Evolutionary conservation across 2,329 filamentous ascomycete genomes (phyloP).

Genomic region (Sporothrix luriei): DNA sequence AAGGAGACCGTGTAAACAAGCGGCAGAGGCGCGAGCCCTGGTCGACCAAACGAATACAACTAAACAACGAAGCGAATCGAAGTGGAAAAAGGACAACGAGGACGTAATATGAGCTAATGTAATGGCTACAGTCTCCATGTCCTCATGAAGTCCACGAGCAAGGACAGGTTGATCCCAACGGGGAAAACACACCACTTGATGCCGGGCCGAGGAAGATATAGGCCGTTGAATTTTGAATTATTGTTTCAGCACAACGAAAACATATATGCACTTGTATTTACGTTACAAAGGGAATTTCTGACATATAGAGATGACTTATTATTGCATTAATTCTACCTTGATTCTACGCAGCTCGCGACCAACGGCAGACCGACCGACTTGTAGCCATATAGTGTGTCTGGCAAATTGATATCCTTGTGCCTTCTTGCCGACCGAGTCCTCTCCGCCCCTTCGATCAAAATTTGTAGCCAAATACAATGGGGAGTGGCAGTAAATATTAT

Average conservation of each 20-base stretch:
- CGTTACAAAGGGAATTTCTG: background rate
- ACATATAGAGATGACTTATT: slow-evolving; percentile 12
- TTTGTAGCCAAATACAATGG: slow-evolving; percentile 28
- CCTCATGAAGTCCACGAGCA: background rate
- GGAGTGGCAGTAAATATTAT: slow-evolving; percentile 15
- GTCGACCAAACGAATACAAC: background rate
- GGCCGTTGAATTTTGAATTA: background rate
- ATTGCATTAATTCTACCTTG: slow-evolving; percentile 7
- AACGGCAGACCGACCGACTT: background rate
- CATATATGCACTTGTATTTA: slow-evolving; percentile 4
- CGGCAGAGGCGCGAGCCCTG: background rate
- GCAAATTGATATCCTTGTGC: slow-evolving; percentile 11
- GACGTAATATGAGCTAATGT: background rate
- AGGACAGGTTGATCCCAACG: background rate
- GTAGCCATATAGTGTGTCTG: slow-evolving; percentile 9
- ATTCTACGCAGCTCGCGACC: background rate
- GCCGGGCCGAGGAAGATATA: background rate
- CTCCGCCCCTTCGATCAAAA: background rate
- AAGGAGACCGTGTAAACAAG: slow-evolving; percentile 27
- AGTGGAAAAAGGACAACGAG: background rate
- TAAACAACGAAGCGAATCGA: background rate
- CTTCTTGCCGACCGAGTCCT: background rate
- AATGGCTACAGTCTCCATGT: background rate
- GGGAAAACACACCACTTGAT: background rate
- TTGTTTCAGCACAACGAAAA: slow-evolving; percentile 7